Conservation (phyloP, 2,329 filamentous ascomycete species). For the Ophidiomyces ophidiicola region DNA sequence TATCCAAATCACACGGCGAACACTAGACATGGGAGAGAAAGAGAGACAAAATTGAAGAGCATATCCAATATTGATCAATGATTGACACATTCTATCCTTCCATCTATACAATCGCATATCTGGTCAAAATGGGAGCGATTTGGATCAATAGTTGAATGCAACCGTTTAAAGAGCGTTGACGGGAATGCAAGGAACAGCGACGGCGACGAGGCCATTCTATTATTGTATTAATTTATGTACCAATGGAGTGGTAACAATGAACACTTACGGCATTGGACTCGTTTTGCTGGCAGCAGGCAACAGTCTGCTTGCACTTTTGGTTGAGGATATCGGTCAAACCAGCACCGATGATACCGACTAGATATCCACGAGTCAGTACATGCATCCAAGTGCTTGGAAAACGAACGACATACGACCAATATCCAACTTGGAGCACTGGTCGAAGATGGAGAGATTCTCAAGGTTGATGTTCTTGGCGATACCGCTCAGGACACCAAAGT, state of each 20-base stretch:
- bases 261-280: constrained; percentile 13
- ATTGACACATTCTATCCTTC: too few relatives aligned
- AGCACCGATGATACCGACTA: constrained; percentile 22
- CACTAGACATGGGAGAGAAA: too few relatives aligned
- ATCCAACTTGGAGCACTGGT: constrained; percentile 33
- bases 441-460: constrained; percentile 29
- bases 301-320: constrained; percentile 13
- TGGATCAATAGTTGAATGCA: constrained; percentile 3
- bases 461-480: constrained; percentile 27
- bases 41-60: constrained; percentile 1
- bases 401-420: constrained; percentile 21
- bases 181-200: constrained; percentile 30
- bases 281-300: constrained; percentile 16
- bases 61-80: constrained; percentile 2
- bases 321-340: constrained; percentile 16
- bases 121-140: not conserved
- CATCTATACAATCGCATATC: not conserved
- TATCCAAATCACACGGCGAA: too few relatives aligned
- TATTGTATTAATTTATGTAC: not conserved
- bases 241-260: not conserved
- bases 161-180: constrained; percentile 28
- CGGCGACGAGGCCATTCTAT: constrained; percentile 26
- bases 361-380: too few relatives aligned
- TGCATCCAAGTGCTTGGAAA: too few relatives aligned
- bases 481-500: constrained; percentile 26